Evolutionary conservation across 2,329 filamentous ascomycete species (phyloP).

Genomic region (Fulvia fulva): DNA sequence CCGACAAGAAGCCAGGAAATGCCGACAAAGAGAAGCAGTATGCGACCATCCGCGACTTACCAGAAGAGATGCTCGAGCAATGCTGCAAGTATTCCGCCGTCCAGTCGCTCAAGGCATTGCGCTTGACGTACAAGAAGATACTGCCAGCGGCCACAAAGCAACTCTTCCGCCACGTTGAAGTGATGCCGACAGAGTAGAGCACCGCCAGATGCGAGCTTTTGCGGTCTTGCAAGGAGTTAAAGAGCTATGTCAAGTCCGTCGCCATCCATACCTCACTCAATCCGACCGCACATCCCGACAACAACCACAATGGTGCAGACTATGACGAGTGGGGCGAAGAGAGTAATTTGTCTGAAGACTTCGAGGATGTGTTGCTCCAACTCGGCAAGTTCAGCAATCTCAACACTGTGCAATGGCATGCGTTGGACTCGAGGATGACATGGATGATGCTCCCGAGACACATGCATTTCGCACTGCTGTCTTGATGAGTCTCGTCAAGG

Average conservation of each 20-base stretch:
- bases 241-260: background rate
- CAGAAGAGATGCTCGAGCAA: background rate
- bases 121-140: background rate
- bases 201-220: background rate
- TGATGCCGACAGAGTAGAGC: constrained; percentile 1
- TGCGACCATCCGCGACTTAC: background rate
- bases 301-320: background rate
- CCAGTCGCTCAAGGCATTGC: background rate
- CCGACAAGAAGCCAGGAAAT: background rate
- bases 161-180: constrained; percentile 5
- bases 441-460: background rate
- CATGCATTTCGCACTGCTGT: background rate
- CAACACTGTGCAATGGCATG: too few species aligned
- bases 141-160: constrained; percentile 3
- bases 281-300: background rate
- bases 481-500: background rate
- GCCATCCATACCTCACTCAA: background rate
- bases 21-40: background rate
- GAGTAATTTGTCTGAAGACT: background rate
- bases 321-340: background rate
- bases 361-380: background rate
- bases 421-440: background rate
- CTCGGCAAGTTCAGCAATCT: background rate
- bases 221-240: background rate
- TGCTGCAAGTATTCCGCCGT: background rate